Base-by-base conservation (phyloP, 352 stramenopile species). In the Pythium grandisporangium region DNA sequence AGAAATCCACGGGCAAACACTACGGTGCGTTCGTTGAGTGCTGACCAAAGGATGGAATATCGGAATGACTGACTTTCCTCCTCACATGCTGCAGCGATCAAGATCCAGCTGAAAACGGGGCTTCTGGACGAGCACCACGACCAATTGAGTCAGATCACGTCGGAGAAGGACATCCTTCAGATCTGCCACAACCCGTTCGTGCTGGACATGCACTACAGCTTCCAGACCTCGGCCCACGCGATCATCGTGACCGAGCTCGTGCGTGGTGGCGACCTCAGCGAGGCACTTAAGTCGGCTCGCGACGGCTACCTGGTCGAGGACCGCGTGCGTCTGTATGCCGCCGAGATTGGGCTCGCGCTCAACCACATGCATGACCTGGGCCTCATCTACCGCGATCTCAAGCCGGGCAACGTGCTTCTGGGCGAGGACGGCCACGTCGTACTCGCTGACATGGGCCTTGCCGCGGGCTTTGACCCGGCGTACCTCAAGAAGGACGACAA, bases 71-170 rank as follows among this genome's bases (percentile, higher is more conserved):
- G n/a, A n/a, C n/a, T n/a, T n/a, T n/a, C n/a, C n/a, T n/a, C n/a
- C n/a, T n/a, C n/a, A n/a, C 14, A 21, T 20, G 8, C 16, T 23
- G 30, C 40, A 89, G 72, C 86, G 0, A 95, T 96, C 63, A 96
- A 96, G 51, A 88, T 96, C 45, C 84, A 96, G 63, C 63, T 93
- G 32, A 96, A 96, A 63, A 76, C 71, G 10, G 80, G 78, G 32
- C 55, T 96, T 25, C 41, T 96, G 17, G 82, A 96, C 44, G 79
- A 85, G 37, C 84, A 89, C 44, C 78, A 83, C 51, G 70, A 89
- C 33, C 78, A 86, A 45, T 57, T 89, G 46, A 77, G 66, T 39
- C 77, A 92, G 51, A 91, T 93, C 45, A 88, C 83, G 16, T 90
- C 84, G 6, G 86, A 94, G 53, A 94, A 94, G 50, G 76, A 87